These are phyloP conservation scores for Candida taoyuanica DNA, from an alignment of 805 yeast genomes.

Conservation along the genomic window DNA sequence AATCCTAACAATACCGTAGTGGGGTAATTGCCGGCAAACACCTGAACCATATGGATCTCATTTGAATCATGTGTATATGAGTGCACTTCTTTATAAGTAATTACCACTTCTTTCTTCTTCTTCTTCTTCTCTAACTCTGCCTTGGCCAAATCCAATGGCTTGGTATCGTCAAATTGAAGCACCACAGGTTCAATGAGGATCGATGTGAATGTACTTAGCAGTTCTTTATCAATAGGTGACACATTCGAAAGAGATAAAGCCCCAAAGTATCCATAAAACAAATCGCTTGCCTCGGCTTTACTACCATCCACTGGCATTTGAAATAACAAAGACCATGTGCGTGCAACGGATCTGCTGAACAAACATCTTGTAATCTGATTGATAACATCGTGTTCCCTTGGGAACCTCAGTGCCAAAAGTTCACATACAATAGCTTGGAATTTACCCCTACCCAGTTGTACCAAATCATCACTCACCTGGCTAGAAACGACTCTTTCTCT, in stretches of 20 bases:
- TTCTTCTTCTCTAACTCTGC: not conserved
- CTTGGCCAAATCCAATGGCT: not conserved
- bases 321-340: slow-evolving; percentile 2
- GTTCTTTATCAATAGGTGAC: not conserved
- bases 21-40: slow-evolving; percentile 1
- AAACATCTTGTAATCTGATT: not conserved
- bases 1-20: slow-evolving; percentile 2
- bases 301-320: not conserved
- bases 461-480: not conserved
- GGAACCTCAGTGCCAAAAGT: slow-evolving; percentile 2
- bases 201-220: not conserved
- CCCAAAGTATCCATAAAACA: slow-evolving; percentile 7
- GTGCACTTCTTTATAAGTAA: not conserved
- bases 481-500: not conserved
- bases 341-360: not conserved
- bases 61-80: not conserved
- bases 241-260: slow-evolving; percentile 3
- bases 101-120: too few relatives aligned
- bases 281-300: not conserved
- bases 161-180: slow-evolving; percentile 2
- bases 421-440: slow-evolving; percentile 4
- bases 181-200: slow-evolving; percentile 9
- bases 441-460: slow-evolving; percentile 1
- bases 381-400: slow-evolving; percentile 1
- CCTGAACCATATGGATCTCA: slow-evolving; percentile 1